Conservation (phyloP, 176 grass and related monocot species). For the Juncus effusus region DNA sequence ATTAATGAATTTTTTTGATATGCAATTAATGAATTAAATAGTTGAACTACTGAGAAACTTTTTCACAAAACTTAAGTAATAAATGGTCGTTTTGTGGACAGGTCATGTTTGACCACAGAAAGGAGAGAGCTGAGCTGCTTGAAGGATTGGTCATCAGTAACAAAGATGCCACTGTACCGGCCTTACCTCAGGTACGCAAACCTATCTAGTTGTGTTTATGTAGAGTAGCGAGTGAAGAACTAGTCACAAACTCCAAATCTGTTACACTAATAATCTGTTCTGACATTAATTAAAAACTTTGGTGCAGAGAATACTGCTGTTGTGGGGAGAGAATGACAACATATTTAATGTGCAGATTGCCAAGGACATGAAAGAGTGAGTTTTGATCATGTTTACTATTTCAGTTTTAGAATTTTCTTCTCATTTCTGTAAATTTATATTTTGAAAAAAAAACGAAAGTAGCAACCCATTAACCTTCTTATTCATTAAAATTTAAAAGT, state of each 20-base stretch:
- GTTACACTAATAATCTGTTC: not conserved
- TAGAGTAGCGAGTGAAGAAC: not conserved
- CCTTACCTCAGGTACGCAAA: constrained; percentile 46
- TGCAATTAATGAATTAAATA: too few species aligned
- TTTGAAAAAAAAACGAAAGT: too few species aligned
- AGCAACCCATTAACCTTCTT: too few species aligned
- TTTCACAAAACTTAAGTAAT: too few species aligned
- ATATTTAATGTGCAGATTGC: constrained; percentile 74
- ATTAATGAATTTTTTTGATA: too few species aligned
- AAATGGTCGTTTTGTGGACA: constrained; percentile 17
- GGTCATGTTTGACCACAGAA: constrained; percentile 82
- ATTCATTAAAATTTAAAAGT: too few species aligned
- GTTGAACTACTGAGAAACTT: too few species aligned
- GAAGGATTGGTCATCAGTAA: constrained; percentile 82
- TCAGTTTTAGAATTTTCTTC: too few species aligned
- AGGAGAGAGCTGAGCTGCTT: constrained; percentile 74
- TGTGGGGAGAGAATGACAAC: constrained; percentile 93
- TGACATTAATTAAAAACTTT: constrained; percentile 15
- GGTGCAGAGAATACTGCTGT: constrained; percentile 64
- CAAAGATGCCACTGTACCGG: constrained; percentile 60
- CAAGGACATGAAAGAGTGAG: constrained; percentile 80
- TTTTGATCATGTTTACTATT: too few species aligned
- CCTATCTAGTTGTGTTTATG: not conserved
- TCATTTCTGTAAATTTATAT: too few species aligned
- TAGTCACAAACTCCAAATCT: not conserved